Evolutionary conservation across 176 grass and related monocot genomes (phyloP).

Genomic region (Tillandsia fasciculata): DNA sequence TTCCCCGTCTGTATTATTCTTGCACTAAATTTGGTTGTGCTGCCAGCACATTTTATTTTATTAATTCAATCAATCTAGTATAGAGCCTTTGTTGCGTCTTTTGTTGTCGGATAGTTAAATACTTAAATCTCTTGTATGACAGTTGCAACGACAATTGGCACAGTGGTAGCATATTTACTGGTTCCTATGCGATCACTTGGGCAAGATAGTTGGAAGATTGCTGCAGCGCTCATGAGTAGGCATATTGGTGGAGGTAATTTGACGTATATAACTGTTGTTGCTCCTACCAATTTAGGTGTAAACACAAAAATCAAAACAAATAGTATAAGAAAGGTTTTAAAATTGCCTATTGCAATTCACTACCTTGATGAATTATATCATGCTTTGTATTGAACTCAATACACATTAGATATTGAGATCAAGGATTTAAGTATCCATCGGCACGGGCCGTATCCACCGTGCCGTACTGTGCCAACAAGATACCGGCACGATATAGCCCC

Average conservation of each 20-base stretch:
- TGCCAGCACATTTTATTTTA: slow-evolving; percentile 1
- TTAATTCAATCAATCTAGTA: neutral
- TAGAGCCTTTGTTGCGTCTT: neutral
- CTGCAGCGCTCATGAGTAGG: slow-evolving; percentile 66
- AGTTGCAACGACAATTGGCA: slow-evolving; percentile 59
- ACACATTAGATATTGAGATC: no score
- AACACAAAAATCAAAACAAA: neutral
- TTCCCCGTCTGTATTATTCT: no score
- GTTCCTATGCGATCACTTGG: slow-evolving; percentile 76
- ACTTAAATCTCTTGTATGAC: neutral
- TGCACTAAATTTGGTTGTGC: no score
- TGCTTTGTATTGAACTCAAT: no score
- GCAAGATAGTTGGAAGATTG: slow-evolving; percentile 65
- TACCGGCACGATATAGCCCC: no score
- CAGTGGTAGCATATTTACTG: slow-evolving; percentile 51
- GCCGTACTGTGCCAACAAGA: no score
- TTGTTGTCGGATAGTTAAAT: neutral
- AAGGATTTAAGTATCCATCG: no score
- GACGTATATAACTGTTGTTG: neutral
- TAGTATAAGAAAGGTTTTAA: neutral
- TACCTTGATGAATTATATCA: neutral
- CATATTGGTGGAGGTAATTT: slow-evolving; percentile 64
- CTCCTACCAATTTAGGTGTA: neutral
- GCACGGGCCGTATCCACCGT: no score
- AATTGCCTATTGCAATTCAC: neutral